Evolutionary conservation across 2,329 filamentous ascomycete species (phyloP).

Genomic region (Colletotrichum brevisporum): DNA sequence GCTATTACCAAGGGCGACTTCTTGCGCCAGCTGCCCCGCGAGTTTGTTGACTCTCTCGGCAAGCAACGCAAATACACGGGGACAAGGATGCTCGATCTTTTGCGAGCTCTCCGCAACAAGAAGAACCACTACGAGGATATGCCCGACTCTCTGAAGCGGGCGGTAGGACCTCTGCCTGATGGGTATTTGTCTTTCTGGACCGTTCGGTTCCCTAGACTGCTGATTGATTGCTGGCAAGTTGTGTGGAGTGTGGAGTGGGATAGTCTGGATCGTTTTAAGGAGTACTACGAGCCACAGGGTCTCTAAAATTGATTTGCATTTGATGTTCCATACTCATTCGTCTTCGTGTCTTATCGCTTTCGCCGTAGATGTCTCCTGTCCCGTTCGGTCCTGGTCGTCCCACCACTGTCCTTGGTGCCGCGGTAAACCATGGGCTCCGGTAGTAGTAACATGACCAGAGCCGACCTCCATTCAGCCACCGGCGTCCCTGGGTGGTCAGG

Average conservation of each 20-base stretch:
- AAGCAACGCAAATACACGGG: conserved; percentile 97
- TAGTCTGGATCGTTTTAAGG: conserved; percentile 75
- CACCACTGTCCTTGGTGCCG: too few relatives aligned
- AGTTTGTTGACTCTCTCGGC: conserved; percentile 90
- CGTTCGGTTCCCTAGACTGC: conserved; percentile 79
- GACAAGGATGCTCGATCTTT: conserved; percentile 83
- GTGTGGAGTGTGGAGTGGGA: conserved; percentile 77
- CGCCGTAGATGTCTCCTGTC: neutral
- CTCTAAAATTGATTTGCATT: conserved; percentile 42
- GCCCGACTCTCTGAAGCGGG: conserved; percentile 79
- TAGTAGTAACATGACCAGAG: too few relatives aligned
- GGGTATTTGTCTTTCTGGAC: conserved; percentile 91
- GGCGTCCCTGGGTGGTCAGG: too few relatives aligned
- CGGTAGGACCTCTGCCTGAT: conserved; percentile 81
- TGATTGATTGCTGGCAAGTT: conserved; percentile 85
- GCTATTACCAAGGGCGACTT: conserved; percentile 80
- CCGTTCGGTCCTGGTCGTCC: neutral
- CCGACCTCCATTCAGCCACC: too few relatives aligned
- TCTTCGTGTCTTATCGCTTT: neutral
- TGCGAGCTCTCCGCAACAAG: conserved; percentile 94
- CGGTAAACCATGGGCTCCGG: too few relatives aligned
- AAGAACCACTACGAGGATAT: conserved; percentile 98
- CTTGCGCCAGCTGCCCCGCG: conserved; percentile 79
- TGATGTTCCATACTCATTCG: neutral
- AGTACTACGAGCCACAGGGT: conserved; percentile 74